Percentiles rank a stretch among this genome's conserved stretches.
phyloP scores from a whole-genome alignment of 106 monocot species.

The Dioscorea zingiberensis region DNA sequence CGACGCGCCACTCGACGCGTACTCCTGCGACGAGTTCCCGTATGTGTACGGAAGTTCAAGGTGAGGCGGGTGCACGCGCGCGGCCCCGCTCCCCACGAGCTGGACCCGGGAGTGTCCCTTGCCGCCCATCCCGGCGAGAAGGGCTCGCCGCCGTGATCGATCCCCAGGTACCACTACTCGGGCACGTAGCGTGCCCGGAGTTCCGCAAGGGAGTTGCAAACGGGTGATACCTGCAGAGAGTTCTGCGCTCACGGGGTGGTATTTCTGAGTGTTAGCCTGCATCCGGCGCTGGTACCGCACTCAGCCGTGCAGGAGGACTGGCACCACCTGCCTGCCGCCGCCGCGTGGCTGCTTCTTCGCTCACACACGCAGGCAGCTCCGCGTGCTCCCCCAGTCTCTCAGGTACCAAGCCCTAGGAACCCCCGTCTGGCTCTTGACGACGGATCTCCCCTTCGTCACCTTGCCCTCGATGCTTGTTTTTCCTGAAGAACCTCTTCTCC shows the following conservation, averaged over 20 bases:
- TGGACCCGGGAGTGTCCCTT: conserved; percentile 85
- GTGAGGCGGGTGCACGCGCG: conserved; percentile 63
- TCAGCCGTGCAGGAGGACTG: conserved; percentile 96
- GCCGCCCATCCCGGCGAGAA: conserved; percentile 83
- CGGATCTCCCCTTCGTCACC: conserved; percentile 46
- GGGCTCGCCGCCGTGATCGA: conserved; percentile 64
- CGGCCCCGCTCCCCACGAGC: conserved; percentile 58
- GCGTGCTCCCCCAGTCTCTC: conserved; percentile 33
- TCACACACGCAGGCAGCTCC: conserved; percentile 79
- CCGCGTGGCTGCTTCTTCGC: conserved; percentile 71
- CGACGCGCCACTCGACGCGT: conserved; percentile 25
- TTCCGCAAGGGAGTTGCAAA: conserved; percentile 69
- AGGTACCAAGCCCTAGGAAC: conserved; percentile 17
- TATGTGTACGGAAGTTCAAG: conserved; percentile 94
- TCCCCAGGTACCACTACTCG: conserved; percentile 67
- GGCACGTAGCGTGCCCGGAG: conserved; percentile 78
- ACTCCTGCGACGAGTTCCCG: conserved; percentile 76
- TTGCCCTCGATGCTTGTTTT: conserved; percentile 17
- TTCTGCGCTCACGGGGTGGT: conserved; percentile 86
- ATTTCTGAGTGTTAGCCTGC: conserved; percentile 98
- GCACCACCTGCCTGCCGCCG: conserved; percentile 59
- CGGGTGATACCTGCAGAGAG: conserved; percentile 72
- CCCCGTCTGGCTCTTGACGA: conserved; percentile 48
- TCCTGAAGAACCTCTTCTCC: conserved; percentile 22
- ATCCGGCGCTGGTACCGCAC: conserved; percentile 87